A percentile compares a stretch with the other conserved stretches of the same genome.
phyloP scores from a whole-genome alignment of 495 filamentous ascomycete genomes.

The Penicillium manginii region DNA sequence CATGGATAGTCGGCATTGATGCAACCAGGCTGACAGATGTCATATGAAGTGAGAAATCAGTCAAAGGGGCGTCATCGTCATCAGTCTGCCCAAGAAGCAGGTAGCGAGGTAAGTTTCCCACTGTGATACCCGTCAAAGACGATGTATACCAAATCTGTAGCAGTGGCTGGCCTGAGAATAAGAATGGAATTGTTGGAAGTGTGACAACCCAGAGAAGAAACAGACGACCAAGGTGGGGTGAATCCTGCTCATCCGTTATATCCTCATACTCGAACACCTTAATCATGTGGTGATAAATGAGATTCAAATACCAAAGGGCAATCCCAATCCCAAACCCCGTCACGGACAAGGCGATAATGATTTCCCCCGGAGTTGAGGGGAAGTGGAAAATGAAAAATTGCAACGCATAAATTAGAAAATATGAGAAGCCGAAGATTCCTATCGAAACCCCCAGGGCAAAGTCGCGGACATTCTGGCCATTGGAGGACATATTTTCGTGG shows the following conservation, averaged over 20 bases:
- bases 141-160: conserved; percentile 2
- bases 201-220: conserved; percentile 7
- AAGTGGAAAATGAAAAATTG: conserved; percentile 20
- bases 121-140: conserved; percentile 6
- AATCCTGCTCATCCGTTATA: not conserved
- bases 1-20: conserved; percentile 8
- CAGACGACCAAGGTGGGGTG: conserved; percentile 2
- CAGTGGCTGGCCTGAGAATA: not conserved
- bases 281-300: not conserved
- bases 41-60: not conserved
- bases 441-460: conserved; percentile 5
- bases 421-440: conserved; percentile 15
- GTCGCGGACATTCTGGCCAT: conserved; percentile 10
- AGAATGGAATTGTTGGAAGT: conserved; percentile 1
- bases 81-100: not conserved
- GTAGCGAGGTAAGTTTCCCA: conserved; percentile 7
- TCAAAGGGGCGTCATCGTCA: not conserved
- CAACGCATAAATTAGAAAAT: conserved; percentile 15
- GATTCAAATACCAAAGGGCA: conserved; percentile 1
- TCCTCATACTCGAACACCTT: not conserved
- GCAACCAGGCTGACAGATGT: conserved; percentile 10
- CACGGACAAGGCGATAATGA: conserved; percentile 13
- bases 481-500: not conserved
- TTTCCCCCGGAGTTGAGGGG: conserved; percentile 7
- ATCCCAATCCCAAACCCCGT: conserved; percentile 11